Conservation (phyloP, 345 rosid species). For the Gossypium sturtianum region DNA sequence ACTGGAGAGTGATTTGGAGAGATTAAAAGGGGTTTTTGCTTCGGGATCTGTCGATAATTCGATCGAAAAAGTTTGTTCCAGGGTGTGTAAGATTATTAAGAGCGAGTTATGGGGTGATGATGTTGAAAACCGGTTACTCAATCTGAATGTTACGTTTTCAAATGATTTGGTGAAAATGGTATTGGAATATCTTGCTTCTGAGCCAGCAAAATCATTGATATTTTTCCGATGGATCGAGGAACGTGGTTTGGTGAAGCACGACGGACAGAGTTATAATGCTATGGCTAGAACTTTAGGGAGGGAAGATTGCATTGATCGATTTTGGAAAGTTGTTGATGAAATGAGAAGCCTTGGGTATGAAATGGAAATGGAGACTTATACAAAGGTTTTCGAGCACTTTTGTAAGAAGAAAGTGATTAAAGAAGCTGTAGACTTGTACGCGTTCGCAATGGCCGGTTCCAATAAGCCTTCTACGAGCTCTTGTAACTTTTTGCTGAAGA, state of each 20-base stretch:
- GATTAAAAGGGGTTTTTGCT: slow-evolving; percentile 48
- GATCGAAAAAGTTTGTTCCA: slow-evolving; percentile 36
- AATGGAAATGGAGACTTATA: slow-evolving; percentile 61
- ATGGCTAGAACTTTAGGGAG: slow-evolving; percentile 69
- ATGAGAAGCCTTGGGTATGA: slow-evolving; percentile 56
- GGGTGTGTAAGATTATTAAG: slow-evolving; percentile 58
- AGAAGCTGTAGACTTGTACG: slow-evolving; percentile 76
- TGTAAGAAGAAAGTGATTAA: slow-evolving; percentile 53
- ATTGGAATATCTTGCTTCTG: slow-evolving; percentile 59
- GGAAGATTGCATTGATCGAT: slow-evolving; percentile 70
- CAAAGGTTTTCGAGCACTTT: slow-evolving; percentile 46
- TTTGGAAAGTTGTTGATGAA: slow-evolving; percentile 68
- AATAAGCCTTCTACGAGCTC: slow-evolving; percentile 48
- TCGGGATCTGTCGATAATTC: slow-evolving; percentile 53
- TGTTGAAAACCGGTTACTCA: slow-evolving; percentile 46
- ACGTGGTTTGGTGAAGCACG: slow-evolving; percentile 48
- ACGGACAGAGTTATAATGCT: slow-evolving; percentile 60
- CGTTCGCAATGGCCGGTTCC: slow-evolving; percentile 59
- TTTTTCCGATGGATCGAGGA: slow-evolving; percentile 85
- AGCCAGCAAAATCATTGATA: slow-evolving; percentile 65
- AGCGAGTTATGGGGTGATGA: slow-evolving; percentile 66
- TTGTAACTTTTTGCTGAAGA: slow-evolving; percentile 57
- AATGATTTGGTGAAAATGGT: slow-evolving; percentile 54
- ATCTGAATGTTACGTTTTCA: slow-evolving; percentile 42
- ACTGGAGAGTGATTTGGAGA: slow-evolving; percentile 44